Evolutionary conservation across 257 asterid species (phyloP).

Genomic region (Capsicum baccatum): DNA sequence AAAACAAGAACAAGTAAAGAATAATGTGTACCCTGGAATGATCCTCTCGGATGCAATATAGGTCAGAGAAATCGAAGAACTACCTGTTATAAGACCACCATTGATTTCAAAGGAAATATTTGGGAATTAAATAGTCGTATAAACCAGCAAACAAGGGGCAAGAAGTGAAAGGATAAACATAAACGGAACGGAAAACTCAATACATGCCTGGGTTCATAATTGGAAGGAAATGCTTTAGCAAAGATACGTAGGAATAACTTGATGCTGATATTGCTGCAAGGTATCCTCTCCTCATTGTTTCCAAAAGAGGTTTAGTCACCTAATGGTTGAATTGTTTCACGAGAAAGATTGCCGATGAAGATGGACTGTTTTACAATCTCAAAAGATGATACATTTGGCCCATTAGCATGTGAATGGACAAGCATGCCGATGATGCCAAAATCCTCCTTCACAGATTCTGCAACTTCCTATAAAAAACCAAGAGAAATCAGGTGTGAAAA

Average conservation of each 20-base stretch:
- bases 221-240: conserved; percentile 79
- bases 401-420: conserved; percentile 91
- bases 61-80: conserved; percentile 83
- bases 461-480: conserved; percentile 67
- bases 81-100: conserved; percentile 54
- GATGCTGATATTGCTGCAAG: conserved; percentile 96
- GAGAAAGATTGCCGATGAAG: conserved; percentile 16
- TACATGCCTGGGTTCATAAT: conserved; percentile 79
- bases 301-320: conserved; percentile 86
- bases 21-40: conserved; percentile 71
- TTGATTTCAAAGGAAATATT: background rate
- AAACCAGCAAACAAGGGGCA: background rate
- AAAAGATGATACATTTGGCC: conserved; percentile 69
- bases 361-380: background rate
- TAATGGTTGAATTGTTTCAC: conserved; percentile 32
- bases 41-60: conserved; percentile 88
- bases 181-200: background rate
- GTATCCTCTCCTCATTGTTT: conserved; percentile 86
- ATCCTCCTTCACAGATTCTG: conserved; percentile 78
- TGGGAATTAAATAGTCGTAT: background rate
- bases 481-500: conserved; percentile 32
- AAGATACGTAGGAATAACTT: conserved; percentile 82
- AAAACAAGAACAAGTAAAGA: conserved; percentile 24
- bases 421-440: conserved; percentile 86
- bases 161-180: background rate